Evolutionary conservation across 495 filamentous ascomycete species (phyloP).

Genomic region (Venustampulla echinocandica): DNA sequence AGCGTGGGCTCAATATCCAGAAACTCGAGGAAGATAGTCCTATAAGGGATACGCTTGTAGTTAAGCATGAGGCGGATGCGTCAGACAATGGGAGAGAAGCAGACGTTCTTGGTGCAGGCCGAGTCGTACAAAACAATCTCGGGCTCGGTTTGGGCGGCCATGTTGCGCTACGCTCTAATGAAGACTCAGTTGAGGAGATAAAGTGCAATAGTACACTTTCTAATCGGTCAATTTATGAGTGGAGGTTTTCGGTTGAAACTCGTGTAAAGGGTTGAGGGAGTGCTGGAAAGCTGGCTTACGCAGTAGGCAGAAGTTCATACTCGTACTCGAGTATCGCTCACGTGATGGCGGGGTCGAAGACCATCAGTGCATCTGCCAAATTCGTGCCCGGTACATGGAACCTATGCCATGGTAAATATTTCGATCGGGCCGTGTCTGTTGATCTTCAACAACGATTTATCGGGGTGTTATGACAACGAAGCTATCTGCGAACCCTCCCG

Average conservation of each 20-base stretch:
- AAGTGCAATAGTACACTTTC: constrained; percentile 3
- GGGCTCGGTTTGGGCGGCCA: constrained; percentile 25
- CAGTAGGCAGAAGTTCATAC: neutral
- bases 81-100: constrained; percentile 36
- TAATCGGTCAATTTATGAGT: constrained; percentile 4
- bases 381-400: too few species aligned
- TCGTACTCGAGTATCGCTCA: too few species aligned
- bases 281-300: constrained; percentile 4
- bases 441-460: too few species aligned
- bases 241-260: constrained; percentile 2
- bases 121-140: constrained; percentile 36
- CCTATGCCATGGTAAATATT: too few species aligned
- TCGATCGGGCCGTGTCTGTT: too few species aligned
- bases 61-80: constrained; percentile 38
- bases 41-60: constrained; percentile 33
- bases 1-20: constrained; percentile 36
- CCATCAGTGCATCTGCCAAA: too few species aligned
- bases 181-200: constrained; percentile 6
- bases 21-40: constrained; percentile 34
- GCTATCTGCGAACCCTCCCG: too few species aligned
- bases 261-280: constrained; percentile 2
- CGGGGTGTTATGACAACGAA: too few species aligned
- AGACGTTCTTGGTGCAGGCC: constrained; percentile 31
- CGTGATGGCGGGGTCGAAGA: too few species aligned
- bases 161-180: constrained; percentile 18